phyloP scores from a whole-genome alignment of 2,329 filamentous ascomycete genomes.

The Penicillium janthinellum region DNA sequence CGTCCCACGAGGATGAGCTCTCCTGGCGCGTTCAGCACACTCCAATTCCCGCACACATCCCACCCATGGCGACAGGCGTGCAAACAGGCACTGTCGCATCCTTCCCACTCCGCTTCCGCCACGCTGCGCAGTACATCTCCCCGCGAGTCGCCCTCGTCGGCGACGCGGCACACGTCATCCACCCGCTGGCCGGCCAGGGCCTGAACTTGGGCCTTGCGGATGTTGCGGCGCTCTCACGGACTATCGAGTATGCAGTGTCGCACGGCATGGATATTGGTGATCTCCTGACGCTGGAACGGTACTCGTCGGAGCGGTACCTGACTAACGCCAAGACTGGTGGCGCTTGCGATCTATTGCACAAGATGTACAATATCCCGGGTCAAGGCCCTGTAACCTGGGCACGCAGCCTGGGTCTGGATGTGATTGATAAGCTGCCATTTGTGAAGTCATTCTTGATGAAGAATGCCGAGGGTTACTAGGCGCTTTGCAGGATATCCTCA shows the following conservation, averaged over 20 bases:
- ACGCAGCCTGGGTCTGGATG: slow-evolving; percentile 72
- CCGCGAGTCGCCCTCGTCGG: slow-evolving; percentile 91
- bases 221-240: slow-evolving; percentile 73
- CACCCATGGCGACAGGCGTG: slow-evolving; percentile 67
- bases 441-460: slow-evolving; percentile 88
- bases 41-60: slow-evolving; percentile 57
- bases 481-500: neutral
- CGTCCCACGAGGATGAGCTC: slow-evolving; percentile 69
- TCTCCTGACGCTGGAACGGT: slow-evolving; percentile 75
- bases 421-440: slow-evolving; percentile 72
- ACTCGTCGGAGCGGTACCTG: slow-evolving; percentile 77
- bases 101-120: slow-evolving; percentile 87
- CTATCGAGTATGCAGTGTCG: slow-evolving; percentile 73
- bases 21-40: slow-evolving; percentile 81
- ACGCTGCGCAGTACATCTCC: slow-evolving; percentile 89
- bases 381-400: slow-evolving; percentile 78
- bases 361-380: slow-evolving; percentile 75
- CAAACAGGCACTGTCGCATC: slow-evolving; percentile 81
- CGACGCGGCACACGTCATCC: slow-evolving; percentile 92
- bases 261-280: slow-evolving; percentile 88
- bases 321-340: slow-evolving; percentile 78
- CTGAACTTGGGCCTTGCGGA: slow-evolving; percentile 92
- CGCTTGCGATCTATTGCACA: slow-evolving; percentile 86
- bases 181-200: slow-evolving; percentile 91
- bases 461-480: slow-evolving; percentile 50